These are phyloP conservation scores for Neurospora terricola DNA, from an alignment of 495 filamentous ascomycete genomes.

Conservation along the genomic window DNA sequence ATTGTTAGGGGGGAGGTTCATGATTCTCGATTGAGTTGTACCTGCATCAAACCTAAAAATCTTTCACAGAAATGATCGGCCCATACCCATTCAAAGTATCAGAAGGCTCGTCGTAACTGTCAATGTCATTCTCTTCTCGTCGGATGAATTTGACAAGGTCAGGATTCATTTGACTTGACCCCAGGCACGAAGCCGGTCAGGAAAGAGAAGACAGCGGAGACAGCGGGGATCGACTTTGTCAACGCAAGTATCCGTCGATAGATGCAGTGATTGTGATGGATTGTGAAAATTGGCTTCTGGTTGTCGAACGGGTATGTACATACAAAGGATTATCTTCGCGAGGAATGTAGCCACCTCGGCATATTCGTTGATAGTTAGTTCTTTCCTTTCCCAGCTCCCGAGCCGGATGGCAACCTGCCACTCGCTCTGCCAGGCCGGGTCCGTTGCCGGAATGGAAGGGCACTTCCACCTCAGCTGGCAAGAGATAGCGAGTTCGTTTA, in stretches of 20 bases:
- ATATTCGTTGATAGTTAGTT: not conserved
- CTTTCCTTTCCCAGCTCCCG: not conserved
- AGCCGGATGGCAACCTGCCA: not conserved
- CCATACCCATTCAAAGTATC: not conserved
- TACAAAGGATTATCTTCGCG: not conserved
- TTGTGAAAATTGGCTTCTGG: not conserved
- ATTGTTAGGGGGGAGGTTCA: not conserved
- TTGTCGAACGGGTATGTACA: not conserved
- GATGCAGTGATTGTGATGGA: not conserved
- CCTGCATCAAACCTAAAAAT: not conserved
- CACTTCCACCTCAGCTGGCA: not conserved
- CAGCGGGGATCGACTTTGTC: not conserved
- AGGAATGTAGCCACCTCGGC: not conserved
- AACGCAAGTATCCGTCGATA: not conserved
- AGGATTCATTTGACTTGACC: not conserved
- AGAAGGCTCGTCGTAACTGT: not conserved
- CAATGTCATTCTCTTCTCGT: not conserved
- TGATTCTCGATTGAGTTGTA: not conserved
- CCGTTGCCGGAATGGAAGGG: not conserved
- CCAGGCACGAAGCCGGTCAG: not conserved
- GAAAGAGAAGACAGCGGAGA: not conserved
- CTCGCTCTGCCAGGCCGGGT: not conserved
- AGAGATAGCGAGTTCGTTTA: not conserved
- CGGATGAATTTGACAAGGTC: not conserved
- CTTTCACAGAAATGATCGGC: not conserved